Percentiles rank a stretch among this genome's conserved stretches.
phyloP scores from a whole-genome alignment of 352 stramenopile genomes.

The Phytopythium cucurbitacearum region DNA sequence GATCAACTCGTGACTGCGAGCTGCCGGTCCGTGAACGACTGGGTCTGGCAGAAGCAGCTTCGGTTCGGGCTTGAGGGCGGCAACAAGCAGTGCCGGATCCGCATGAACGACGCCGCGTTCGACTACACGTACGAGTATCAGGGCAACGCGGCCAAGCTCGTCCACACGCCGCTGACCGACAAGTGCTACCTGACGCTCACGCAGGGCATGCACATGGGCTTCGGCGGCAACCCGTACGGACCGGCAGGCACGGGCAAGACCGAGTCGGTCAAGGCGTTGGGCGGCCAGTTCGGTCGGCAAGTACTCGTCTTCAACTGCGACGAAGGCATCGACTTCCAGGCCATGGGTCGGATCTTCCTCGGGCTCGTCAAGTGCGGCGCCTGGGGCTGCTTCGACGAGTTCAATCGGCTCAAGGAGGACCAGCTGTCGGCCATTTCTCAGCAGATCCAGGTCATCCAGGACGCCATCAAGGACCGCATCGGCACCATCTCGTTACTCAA shows the following conservation, averaged over 20 bases:
- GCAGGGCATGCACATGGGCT: slow-evolving; percentile 91
- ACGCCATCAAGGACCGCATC: slow-evolving; percentile 88
- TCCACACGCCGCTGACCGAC: slow-evolving; percentile 93
- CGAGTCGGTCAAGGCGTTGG: slow-evolving; percentile 93
- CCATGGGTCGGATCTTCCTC: slow-evolving; percentile 95
- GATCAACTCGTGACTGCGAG: slow-evolving; percentile 77
- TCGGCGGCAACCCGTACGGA: slow-evolving; percentile 93
- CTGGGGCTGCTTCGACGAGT: slow-evolving; percentile 97
- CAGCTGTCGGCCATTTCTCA: slow-evolving; percentile 92
- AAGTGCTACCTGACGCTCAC: slow-evolving; percentile 95
- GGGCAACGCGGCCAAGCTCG: slow-evolving; percentile 90
- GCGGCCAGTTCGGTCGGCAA: slow-evolving; percentile 86
- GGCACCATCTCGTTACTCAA: slow-evolving; percentile 80
- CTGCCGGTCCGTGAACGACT: slow-evolving; percentile 60
- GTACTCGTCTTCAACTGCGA: slow-evolving; percentile 94
- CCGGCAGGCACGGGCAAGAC: slow-evolving; percentile 94
- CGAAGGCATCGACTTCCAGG: slow-evolving; percentile 93
- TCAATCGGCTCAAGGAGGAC: slow-evolving; percentile 94
- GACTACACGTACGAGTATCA: slow-evolving; percentile 96
- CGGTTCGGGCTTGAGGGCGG: slow-evolving; percentile 84
- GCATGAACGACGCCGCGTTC: slow-evolving; percentile 83
- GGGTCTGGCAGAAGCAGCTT: slow-evolving; percentile 94
- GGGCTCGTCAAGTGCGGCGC: slow-evolving; percentile 92
- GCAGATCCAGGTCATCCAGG: slow-evolving; percentile 95
- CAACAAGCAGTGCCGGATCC: slow-evolving; percentile 36